Conservation (phyloP, 164 flowering plant species). For the Magnolia officinalis region DNA sequence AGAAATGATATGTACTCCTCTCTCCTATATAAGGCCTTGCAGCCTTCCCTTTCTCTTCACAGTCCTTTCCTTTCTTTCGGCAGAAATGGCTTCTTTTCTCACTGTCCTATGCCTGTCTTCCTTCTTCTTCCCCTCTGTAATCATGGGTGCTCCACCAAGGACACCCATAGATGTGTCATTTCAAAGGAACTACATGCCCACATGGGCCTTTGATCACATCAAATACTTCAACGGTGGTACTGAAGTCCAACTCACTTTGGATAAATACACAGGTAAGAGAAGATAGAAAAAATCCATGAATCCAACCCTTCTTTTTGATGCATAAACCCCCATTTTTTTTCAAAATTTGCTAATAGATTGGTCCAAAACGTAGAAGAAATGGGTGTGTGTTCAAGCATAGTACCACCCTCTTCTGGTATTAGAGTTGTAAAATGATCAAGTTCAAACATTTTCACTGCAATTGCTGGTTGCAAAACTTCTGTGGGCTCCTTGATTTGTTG, state of each 20-base stretch:
- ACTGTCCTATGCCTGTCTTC: slow-evolving; percentile 21
- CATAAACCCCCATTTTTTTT: background rate
- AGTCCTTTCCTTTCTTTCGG: slow-evolving; percentile 5
- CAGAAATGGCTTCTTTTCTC: slow-evolving; percentile 35
- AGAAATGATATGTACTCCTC: slow-evolving; percentile 1
- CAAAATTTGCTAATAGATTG: background rate
- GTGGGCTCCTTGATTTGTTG: too few relatives aligned
- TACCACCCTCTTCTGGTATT: too few relatives aligned
- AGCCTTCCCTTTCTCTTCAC: background rate
- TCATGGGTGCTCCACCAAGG: slow-evolving; percentile 36
- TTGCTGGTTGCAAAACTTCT: too few relatives aligned
- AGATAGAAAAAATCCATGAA: background rate
- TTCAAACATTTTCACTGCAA: too few relatives aligned
- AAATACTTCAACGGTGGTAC: slow-evolving; percentile 69
- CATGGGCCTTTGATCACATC: slow-evolving; percentile 84
- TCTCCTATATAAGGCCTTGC: slow-evolving; percentile 1
- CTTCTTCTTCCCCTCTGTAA: slow-evolving; percentile 26
- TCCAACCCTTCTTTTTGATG: background rate
- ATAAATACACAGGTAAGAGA: slow-evolving; percentile 60
- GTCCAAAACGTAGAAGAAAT: background rate
- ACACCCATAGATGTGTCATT: slow-evolving; percentile 59
- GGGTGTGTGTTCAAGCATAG: too few relatives aligned
- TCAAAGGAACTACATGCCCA: slow-evolving; percentile 58
- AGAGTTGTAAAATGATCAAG: too few relatives aligned
- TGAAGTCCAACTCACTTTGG: slow-evolving; percentile 57